Conservation (phyloP, 352 stramenopile species). For the Phytophthora tentaculata region DNA sequence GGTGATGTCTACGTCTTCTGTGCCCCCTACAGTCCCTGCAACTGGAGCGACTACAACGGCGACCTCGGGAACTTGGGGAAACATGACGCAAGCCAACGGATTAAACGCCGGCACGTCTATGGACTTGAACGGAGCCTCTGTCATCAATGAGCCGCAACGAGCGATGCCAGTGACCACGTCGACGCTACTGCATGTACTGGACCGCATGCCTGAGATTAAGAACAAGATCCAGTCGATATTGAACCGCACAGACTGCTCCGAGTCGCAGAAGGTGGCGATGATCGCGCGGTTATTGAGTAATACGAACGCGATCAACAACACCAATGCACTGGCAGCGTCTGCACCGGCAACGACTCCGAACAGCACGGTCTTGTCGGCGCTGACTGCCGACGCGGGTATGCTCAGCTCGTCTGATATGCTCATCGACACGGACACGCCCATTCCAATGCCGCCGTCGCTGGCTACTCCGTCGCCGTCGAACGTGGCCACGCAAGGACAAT, state of each 20-base stretch:
- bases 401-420: conserved; percentile 43
- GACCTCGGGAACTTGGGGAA: conserved; percentile 40
- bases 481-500: conserved; percentile 30
- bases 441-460: conserved; percentile 55
- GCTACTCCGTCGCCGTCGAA: conserved; percentile 24
- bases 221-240: conserved; percentile 90
- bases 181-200: conserved; percentile 79
- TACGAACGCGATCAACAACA: conserved; percentile 78
- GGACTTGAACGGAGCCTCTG: conserved; percentile 23
- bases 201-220: conserved; percentile 91
- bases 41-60: conserved; percentile 17
- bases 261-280: conserved; percentile 90
- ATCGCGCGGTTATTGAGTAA: conserved; percentile 86
- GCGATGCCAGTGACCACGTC: conserved; percentile 80
- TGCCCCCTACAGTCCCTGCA: conserved; percentile 16
- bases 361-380: conserved; percentile 33
- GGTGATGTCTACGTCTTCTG: conserved; percentile 17
- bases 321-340: conserved; percentile 29
- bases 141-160: conserved; percentile 17
- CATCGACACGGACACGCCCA: conserved; percentile 55
- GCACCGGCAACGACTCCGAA: background rate
- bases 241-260: conserved; percentile 84
- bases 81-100: conserved; percentile 36
- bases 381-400: conserved; percentile 36
- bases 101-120: conserved; percentile 13